Percentiles rank a stretch among this genome's conserved stretches.
Evolutionary conservation across 1,284 basidiomycete genomes (phyloP).

Genomic region (Melanopsichium pennsylvanicum): DNA sequence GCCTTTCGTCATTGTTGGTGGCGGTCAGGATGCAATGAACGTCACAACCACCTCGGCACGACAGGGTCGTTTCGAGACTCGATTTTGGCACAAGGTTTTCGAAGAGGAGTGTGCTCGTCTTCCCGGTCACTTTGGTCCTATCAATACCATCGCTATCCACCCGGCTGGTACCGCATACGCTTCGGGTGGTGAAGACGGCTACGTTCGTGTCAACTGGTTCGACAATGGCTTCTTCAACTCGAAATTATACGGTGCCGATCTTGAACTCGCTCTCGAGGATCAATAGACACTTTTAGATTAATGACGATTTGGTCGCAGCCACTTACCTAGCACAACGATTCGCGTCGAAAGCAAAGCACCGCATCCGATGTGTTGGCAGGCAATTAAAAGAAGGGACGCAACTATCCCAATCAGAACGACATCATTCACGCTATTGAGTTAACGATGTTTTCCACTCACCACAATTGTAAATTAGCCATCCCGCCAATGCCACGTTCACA

Average conservation of each 20-base stretch:
- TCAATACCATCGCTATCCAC: conserved; percentile 96
- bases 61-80: conserved; percentile 96
- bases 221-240: conserved; percentile 62
- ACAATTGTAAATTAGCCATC: conserved; percentile 34
- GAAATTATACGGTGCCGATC: conserved; percentile 63
- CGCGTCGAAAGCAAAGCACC: too few species aligned
- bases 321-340: too few species aligned
- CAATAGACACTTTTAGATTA: conserved; percentile 52
- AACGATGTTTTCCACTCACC: neutral
- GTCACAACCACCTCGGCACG: conserved; percentile 93
- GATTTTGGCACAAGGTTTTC: conserved; percentile 98
- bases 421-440: too few species aligned
- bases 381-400: conserved; percentile 9
- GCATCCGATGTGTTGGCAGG: too few species aligned
- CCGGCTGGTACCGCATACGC: conserved; percentile 88
- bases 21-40: conserved; percentile 97
- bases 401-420: too few species aligned
- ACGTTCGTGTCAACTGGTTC: conserved; percentile 66
- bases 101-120: conserved; percentile 98
- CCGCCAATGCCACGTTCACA: conserved; percentile 5
- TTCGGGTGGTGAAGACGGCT: conserved; percentile 95
- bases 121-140: conserved; percentile 79
- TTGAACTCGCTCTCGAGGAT: conserved; percentile 62
- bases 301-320: too few species aligned
- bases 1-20: conserved; percentile 82